phyloP scores from a whole-genome alignment of 768 basidiomycete genomes.

The Lactarius hatsudake region DNA sequence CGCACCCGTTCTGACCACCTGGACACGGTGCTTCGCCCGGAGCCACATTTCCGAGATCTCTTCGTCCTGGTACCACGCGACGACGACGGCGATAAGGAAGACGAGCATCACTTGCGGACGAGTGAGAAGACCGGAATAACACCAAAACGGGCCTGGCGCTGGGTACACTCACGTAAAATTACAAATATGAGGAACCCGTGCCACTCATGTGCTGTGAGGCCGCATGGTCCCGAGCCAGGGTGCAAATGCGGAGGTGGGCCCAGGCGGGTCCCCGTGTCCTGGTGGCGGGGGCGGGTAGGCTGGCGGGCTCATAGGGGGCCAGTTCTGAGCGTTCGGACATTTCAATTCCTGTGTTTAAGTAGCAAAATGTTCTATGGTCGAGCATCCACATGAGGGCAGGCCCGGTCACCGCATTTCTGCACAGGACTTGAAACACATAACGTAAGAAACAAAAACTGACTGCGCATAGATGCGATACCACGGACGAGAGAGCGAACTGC shows the following conservation, averaged over 20 bases:
- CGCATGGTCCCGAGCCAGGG: neutral
- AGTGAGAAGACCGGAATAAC: neutral
- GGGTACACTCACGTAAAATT: neutral
- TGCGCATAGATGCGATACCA: neutral
- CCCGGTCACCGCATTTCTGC: neutral
- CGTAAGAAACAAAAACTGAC: neutral
- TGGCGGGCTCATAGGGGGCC: neutral
- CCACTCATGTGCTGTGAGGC: constrained; percentile 2
- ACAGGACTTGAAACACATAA: neutral
- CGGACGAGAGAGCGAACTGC: neutral
- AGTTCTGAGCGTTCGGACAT: neutral
- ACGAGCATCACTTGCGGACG: constrained; percentile 4
- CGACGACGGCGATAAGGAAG: neutral
- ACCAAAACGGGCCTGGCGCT: neutral
- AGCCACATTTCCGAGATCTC: neutral
- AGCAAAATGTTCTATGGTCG: neutral
- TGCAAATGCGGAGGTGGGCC: neutral
- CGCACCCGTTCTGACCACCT: neutral
- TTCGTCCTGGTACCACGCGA: neutral
- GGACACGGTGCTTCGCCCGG: neutral
- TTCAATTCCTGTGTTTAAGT: neutral
- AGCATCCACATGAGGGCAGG: neutral
- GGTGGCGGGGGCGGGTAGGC: neutral
- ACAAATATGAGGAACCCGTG: neutral
- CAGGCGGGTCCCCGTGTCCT: neutral